Evolutionary conservation across 2,329 filamentous ascomycete genomes (phyloP).

Genomic region (Nectriaceae sp.): DNA sequence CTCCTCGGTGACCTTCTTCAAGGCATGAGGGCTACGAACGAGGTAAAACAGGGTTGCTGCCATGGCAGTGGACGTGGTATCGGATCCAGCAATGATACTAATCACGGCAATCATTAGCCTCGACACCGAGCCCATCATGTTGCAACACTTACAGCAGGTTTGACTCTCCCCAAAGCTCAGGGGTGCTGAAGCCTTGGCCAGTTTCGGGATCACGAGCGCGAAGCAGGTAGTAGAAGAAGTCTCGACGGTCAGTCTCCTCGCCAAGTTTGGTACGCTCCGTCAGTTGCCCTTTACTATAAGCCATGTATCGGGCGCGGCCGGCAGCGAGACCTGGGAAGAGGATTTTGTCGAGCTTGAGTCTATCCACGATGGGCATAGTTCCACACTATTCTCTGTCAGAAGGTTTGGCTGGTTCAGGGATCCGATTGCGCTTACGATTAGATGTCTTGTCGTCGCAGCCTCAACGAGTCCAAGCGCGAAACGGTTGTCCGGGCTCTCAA

Average conservation of each 20-base stretch:
- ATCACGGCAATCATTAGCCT: slow-evolving; percentile 1
- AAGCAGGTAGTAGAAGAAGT: slow-evolving; percentile 77
- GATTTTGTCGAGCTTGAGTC: slow-evolving; percentile 65
- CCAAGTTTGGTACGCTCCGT: slow-evolving; percentile 67
- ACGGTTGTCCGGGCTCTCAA: slow-evolving; percentile 60
- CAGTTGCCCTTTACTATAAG: slow-evolving; percentile 68
- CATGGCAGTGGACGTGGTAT: slow-evolving; percentile 71
- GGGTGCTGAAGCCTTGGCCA: slow-evolving; percentile 63
- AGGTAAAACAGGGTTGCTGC: slow-evolving; percentile 66
- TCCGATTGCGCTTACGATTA: slow-evolving; percentile 57
- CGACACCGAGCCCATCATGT: background rate
- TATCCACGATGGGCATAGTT: slow-evolving; percentile 69
- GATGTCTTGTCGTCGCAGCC: slow-evolving; percentile 66
- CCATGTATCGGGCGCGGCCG: slow-evolving; percentile 69
- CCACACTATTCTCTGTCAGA: slow-evolving; percentile 57
- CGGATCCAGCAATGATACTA: slow-evolving; percentile 69
- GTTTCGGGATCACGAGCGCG: slow-evolving; percentile 73
- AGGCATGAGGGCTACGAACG: slow-evolving; percentile 49
- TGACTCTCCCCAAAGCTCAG: slow-evolving; percentile 71
- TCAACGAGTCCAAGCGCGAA: slow-evolving; percentile 69
- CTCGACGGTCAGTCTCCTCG: slow-evolving; percentile 66
- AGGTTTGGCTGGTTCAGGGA: background rate
- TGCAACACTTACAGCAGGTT: slow-evolving; percentile 57
- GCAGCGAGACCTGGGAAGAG: slow-evolving; percentile 68
- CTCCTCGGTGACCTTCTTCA: slow-evolving; percentile 51